Evolutionary conservation across 1,284 basidiomycete genomes (phyloP).

Genomic region (Ustilago crameri): DNA sequence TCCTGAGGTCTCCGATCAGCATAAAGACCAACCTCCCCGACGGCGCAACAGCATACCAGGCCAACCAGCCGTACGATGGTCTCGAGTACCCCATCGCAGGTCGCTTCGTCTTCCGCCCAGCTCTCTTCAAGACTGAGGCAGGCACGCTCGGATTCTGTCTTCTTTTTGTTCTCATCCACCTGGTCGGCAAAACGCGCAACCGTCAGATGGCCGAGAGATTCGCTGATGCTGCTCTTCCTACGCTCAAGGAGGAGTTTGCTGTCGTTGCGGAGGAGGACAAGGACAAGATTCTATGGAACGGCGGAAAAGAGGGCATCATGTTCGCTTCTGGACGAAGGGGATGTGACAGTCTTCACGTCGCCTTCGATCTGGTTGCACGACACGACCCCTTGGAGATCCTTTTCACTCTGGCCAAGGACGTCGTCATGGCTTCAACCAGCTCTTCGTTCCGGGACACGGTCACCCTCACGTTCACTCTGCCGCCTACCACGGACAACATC

Average conservation of each 20-base stretch:
- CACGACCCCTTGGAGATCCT: conserved; percentile 59
- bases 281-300: conserved; percentile 60
- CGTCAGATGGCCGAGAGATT: conserved; percentile 41
- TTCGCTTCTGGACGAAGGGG: conserved; percentile 64
- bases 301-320: conserved; percentile 58
- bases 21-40: conserved; percentile 20
- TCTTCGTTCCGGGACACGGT: conserved; percentile 52
- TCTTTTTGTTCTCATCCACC: conserved; percentile 54
- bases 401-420: conserved; percentile 46
- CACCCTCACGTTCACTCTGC: conserved; percentile 58
- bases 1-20: conserved; percentile 15
- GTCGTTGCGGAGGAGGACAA: conserved; percentile 49
- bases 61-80: conserved; percentile 44
- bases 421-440: conserved; percentile 37
- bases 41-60: conserved; percentile 41
- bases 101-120: conserved; percentile 47
- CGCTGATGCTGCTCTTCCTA: conserved; percentile 39
- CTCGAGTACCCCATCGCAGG: conserved; percentile 34
- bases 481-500: conserved; percentile 44
- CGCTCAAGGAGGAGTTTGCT: conserved; percentile 54
- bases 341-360: conserved; percentile 56
- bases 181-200: conserved; percentile 54
- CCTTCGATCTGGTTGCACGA: conserved; percentile 51
- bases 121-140: conserved; percentile 55
- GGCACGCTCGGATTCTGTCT: conserved; percentile 43